Conservation (phyloP, 495 filamentous ascomycete species). For the Lasiosphaeris hirsuta region DNA sequence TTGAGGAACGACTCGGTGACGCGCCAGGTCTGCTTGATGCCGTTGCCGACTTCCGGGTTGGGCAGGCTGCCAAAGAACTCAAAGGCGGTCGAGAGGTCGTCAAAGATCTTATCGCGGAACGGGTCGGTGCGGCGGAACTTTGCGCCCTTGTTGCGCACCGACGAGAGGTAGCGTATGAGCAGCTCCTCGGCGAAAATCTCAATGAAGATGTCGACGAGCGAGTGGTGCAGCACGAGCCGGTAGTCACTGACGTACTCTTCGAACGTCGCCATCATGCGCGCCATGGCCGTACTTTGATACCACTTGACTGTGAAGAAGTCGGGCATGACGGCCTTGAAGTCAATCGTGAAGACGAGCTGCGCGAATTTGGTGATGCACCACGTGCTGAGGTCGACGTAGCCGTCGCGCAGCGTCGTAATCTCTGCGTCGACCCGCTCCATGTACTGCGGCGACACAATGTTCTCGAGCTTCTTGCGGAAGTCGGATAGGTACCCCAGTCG, state of each 20-base stretch:
- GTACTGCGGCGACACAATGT: conserved; percentile 77
- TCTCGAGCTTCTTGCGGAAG: conserved; percentile 74
- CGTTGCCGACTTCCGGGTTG: conserved; percentile 46
- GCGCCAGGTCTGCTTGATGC: conserved; percentile 86
- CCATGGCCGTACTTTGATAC: conserved; percentile 80
- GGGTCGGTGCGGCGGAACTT: conserved; percentile 82
- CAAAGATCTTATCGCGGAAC: conserved; percentile 84
- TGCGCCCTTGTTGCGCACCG: conserved; percentile 82
- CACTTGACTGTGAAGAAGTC: conserved; percentile 89
- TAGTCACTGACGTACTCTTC: conserved; percentile 93
- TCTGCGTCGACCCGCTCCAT: conserved; percentile 67
- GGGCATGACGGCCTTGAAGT: conserved; percentile 75
- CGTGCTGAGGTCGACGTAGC: conserved; percentile 89
- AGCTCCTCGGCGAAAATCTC: conserved; percentile 91
- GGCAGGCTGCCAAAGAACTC: conserved; percentile 62
- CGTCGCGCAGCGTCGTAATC: conserved; percentile 71
- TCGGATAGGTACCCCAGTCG: conserved; percentile 72
- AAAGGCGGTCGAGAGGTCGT: conserved; percentile 83
- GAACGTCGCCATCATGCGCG: conserved; percentile 85
- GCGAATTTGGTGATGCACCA: conserved; percentile 86
- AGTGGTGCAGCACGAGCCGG: conserved; percentile 71
- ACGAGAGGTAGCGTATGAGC: conserved; percentile 78
- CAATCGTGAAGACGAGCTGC: conserved; percentile 76
- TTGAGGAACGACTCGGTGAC: conserved; percentile 77
- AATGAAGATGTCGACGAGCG: conserved; percentile 80